Base-by-base conservation (phyloP, 768 basidiomycete species). In the Naganishia vaughanmartiniae region DNA sequence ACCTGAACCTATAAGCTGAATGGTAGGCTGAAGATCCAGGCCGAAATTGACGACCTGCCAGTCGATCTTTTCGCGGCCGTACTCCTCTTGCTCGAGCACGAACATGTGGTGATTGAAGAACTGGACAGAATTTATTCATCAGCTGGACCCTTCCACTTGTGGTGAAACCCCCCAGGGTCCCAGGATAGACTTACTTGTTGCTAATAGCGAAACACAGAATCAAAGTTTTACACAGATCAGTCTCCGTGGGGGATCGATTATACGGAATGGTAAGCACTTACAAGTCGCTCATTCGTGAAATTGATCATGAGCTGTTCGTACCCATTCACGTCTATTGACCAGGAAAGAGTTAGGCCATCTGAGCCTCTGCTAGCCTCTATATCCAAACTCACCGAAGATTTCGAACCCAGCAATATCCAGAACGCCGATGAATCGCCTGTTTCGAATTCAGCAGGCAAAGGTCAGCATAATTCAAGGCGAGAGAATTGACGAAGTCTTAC, bases 1-100 rank as follows among this genome's bases (percentile, higher is more conserved):
- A 63, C 85, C 87, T 21, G 90, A 87, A 81, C 98, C 96, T 76
- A 99, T 98, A 65, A 99, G 87, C 78, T 98, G 95, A 79, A 99
- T 98, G 4, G 96, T 98, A 0, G 96, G 96, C 78, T 99, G 95
- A 7, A 99, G 83, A 70, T 99, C 95, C 53, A 96, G 85, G 19
- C 95, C 96, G 78, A 99, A 99, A 82, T 98, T 97, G 81, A 94
- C 89, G 76, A 94, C 96, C 77, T 94, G 89, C 96, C 96, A 99
- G 68, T 93, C 89, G 81, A 99, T 99, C 24, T 89, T 89, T 80
- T 99, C 96, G 24, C 96, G 87, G 21, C 92, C 86, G 82, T 99
- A 98, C 80, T 99, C 96, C 79, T 99, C 96, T 79, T 99, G 96
- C 83, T 99, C 96, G 39, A 98, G 87, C 46, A 96, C 92, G 82